Conservation (phyloP, 257 asterid species). For the Solanum stenotomum region DNA sequence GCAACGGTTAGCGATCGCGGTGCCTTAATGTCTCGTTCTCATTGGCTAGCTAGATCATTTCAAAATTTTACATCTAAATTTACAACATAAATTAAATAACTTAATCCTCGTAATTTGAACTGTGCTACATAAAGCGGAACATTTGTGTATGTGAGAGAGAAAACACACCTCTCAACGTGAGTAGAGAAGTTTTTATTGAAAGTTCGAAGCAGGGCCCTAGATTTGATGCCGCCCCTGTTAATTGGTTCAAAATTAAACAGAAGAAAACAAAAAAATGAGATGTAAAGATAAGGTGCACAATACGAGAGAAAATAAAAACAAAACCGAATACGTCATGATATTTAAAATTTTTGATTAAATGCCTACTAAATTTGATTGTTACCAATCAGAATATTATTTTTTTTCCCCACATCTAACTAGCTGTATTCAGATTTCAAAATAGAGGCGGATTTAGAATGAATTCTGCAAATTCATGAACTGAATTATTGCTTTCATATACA, state of each 20-base stretch:
- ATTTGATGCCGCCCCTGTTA: conserved; percentile 13
- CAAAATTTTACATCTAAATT: too few species aligned
- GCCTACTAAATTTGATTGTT: too few species aligned
- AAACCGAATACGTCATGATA: background rate
- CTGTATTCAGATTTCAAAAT: background rate
- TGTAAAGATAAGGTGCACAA: background rate
- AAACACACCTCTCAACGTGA: conserved; percentile 16
- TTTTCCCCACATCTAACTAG: background rate
- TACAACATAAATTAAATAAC: background rate
- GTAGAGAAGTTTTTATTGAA: conserved; percentile 22
- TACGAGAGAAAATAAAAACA: background rate
- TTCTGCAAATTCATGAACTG: background rate
- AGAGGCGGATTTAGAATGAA: background rate
- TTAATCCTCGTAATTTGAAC: background rate
- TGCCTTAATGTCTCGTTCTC: background rate
- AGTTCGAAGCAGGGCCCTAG: conserved; percentile 6
- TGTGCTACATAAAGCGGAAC: background rate
- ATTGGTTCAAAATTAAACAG: background rate
- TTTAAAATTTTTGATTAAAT: too few species aligned
- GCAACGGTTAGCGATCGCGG: background rate
- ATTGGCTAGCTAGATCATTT: background rate
- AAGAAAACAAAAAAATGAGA: background rate
- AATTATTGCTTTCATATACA: background rate
- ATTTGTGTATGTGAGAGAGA: background rate
- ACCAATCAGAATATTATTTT: too few species aligned